phyloP scores from a whole-genome alignment of 2,329 filamentous ascomycete species.

The Amphichorda felina region DNA sequence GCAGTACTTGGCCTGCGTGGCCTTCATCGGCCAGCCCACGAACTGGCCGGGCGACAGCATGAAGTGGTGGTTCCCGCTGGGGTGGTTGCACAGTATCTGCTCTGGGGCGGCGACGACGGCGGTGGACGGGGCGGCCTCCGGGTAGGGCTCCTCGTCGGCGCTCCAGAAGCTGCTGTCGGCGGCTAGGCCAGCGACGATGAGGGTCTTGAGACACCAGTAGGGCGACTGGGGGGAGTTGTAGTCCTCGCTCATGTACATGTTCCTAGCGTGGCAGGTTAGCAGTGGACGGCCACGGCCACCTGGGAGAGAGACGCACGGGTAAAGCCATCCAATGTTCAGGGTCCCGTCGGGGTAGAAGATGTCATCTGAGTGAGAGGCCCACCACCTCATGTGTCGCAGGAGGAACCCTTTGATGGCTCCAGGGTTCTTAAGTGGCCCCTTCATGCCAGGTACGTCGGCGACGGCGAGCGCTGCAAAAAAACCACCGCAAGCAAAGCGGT shows the following conservation, averaged over 20 bases:
- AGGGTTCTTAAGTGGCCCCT: slow-evolving; percentile 20
- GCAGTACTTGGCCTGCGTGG: slow-evolving; percentile 30
- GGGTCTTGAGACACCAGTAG: slow-evolving; percentile 41
- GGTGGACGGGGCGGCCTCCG: too few relatives aligned
- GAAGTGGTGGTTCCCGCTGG: too few relatives aligned
- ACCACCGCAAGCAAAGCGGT: slow-evolving; percentile 35
- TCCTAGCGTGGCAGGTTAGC: slow-evolving; percentile 11
- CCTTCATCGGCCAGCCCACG: slow-evolving; percentile 23
- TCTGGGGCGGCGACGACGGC: too few relatives aligned
- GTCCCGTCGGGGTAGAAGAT: slow-evolving; percentile 37
- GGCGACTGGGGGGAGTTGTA: slow-evolving; percentile 45
- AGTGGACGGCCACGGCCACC: background rate
- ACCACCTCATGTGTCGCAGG: slow-evolving; percentile 37
- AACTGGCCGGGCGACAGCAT: slow-evolving; percentile 27
- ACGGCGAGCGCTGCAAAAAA: slow-evolving; percentile 34
- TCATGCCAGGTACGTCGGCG: slow-evolving; percentile 26
- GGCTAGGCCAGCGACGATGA: slow-evolving; percentile 26
- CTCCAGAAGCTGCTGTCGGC: slow-evolving; percentile 31
- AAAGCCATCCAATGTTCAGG: slow-evolving; percentile 29
- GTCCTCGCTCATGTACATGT: slow-evolving; percentile 43
- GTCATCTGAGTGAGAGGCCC: slow-evolving; percentile 22
- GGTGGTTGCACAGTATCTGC: too few relatives aligned
- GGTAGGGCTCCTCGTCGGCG: slow-evolving; percentile 18
- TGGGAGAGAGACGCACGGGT: slow-evolving; percentile 11
- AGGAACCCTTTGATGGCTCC: slow-evolving; percentile 35